These are phyloP conservation scores for Colletotrichum euphorbiae DNA, from an alignment of 2,329 filamentous ascomycete genomes.

Conservation along the genomic window DNA sequence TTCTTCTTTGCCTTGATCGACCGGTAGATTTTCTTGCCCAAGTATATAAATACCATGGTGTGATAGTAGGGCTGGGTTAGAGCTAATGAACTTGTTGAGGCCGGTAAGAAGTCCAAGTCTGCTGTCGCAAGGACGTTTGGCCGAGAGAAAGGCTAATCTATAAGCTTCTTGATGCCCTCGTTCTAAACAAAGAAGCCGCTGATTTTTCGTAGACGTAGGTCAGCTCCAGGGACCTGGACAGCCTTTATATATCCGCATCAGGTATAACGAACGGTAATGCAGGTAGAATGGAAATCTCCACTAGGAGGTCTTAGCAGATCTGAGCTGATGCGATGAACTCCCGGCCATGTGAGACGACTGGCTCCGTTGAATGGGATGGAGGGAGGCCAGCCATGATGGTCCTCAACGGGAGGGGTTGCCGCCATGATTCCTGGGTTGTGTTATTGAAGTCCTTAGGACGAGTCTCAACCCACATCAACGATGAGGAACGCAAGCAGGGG, in stretches of 20 bases:
- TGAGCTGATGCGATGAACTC: background rate
- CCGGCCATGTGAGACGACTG: background rate
- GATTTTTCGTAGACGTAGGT: background rate
- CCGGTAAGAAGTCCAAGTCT: background rate
- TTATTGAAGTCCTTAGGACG: background rate
- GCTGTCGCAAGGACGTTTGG: background rate
- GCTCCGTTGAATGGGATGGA: slow-evolving; percentile 10
- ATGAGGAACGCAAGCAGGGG: background rate
- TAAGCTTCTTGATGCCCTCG: background rate
- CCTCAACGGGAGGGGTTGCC: background rate
- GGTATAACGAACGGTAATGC: background rate
- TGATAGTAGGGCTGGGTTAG: background rate
- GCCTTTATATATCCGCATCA: slow-evolving; percentile 1
- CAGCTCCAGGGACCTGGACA: background rate
- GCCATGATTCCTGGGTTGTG: background rate
- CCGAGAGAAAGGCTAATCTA: background rate
- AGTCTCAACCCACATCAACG: background rate
- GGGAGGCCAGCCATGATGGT: background rate
- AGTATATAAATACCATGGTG: slow-evolving; percentile 36
- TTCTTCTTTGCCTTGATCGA: slow-evolving; percentile 9
- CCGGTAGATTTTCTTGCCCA: slow-evolving; percentile 27
- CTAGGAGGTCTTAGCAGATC: background rate
- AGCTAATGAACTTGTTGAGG: background rate
- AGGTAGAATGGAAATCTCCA: background rate
- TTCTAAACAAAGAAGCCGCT: background rate